Evolutionary conservation across 306 rosid genomes (phyloP), one percentile per base, ranked within the genome.

Genomic region (Cucumis hystrix): DNA sequence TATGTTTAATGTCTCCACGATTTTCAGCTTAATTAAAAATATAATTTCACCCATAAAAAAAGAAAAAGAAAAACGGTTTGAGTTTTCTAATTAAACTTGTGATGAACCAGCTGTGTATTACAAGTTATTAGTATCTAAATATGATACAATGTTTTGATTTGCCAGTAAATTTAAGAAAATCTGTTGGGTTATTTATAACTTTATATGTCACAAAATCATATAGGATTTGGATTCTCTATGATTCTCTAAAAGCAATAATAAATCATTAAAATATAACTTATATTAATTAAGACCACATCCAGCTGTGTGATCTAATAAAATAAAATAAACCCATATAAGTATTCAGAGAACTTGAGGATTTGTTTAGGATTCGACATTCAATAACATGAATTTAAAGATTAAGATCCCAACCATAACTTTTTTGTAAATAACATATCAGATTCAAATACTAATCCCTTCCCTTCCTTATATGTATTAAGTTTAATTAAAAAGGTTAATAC

Each of bases 241-340:
- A 71, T 71, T 49, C 59, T 71, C 58, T 15, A 15, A 3, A 25
- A 28, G 23, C 21, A 25, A 71, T 33, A 49, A 71, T 33, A 49
- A 71, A 25, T 2, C 76, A 71, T 69, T 71, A 49, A 25, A 47
- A 25, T 49, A 47, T 14, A 23, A 25, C 14, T n/a, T 18, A 25
- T 23, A 16, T 71, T 47, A 8, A 45, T 33, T 33, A 33, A 33
- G 41, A 71, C 20, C 16, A 18, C 11, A 43, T 21, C 76, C 76
- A 71, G 76, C 41, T 71, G 76, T 71, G 76, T 71, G 59, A 15
- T 70, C 18, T 14, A 23, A 71, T 71, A 17, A 67, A 40, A 60
- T 20, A 61, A 68, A 39, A 21, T n/a, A 41, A 40, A n/a, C 21
- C n/a, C 16, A 67, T 67, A 9, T 33, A 3, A 33, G 37, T 33